phyloP scores from a whole-genome alignment of 305 asterid genomes.

The Lippia alba region DNA sequence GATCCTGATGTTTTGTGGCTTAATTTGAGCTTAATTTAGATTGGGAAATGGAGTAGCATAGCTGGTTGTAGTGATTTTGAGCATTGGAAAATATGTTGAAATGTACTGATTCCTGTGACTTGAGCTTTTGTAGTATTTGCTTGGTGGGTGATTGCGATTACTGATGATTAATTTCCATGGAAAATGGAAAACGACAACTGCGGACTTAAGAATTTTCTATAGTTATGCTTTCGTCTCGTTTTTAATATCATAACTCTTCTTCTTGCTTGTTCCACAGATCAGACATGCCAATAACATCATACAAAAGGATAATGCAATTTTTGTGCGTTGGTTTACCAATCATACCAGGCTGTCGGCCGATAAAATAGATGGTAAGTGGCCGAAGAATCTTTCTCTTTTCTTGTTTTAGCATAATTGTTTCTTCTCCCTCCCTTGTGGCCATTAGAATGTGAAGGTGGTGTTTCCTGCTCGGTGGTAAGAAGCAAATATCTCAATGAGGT shows the following conservation, averaged over 20 bases:
- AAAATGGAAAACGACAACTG: background rate
- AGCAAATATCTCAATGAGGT: background rate
- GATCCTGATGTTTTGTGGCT: conserved; percentile 22
- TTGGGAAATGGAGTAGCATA: background rate
- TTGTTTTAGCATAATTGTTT: conserved; percentile 5
- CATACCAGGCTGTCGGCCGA: conserved; percentile 44
- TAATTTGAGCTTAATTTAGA: conserved; percentile 17
- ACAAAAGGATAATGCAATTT: conserved; percentile 44
- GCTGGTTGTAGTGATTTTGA: conserved; percentile 7
- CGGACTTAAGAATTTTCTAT: background rate
- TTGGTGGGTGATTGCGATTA: background rate
- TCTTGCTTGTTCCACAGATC: conserved; percentile 51
- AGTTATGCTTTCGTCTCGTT: background rate
- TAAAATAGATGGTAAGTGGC: conserved; percentile 52
- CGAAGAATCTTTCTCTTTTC: conserved; percentile 5
- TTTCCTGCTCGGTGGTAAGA: background rate
- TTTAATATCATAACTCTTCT: background rate
- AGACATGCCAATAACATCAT: conserved; percentile 43
- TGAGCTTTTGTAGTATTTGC: background rate
- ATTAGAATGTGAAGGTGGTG: background rate
- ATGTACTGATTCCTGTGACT: background rate
- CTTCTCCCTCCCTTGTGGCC: background rate
- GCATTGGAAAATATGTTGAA: background rate
- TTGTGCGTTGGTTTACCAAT: conserved; percentile 52
- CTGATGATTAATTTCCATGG: background rate